Conservation (phyloP, 371 early-diverging fungal species). For the Basidiobolus meristosporus region DNA sequence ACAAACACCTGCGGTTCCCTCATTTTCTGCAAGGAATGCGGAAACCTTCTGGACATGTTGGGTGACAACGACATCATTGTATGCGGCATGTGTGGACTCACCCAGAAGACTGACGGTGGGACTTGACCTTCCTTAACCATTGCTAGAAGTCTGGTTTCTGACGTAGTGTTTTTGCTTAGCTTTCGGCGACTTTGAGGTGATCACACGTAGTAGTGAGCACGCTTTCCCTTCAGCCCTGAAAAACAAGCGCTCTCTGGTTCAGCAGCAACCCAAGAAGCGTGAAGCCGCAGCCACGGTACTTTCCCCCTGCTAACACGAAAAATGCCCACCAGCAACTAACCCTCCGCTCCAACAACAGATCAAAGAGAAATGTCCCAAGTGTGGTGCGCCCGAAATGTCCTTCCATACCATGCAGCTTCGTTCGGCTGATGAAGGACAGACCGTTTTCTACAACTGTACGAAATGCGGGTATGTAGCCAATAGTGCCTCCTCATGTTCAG, state of each 20-base stretch:
- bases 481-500: neutral
- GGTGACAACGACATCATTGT: constrained; percentile 49
- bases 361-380: constrained; percentile 93
- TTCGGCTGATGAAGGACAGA: constrained; percentile 99
- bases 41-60: constrained; percentile 68
- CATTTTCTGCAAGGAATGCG: constrained; percentile 75
- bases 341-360: constrained; percentile 24
- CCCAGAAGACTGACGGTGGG: constrained; percentile 40
- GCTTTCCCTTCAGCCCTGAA: constrained; percentile 68
- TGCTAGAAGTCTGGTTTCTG: neutral
- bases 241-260: constrained; percentile 44
- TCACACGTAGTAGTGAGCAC: constrained; percentile 45
- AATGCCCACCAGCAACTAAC: neutral
- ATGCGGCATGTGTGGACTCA: constrained; percentile 59
- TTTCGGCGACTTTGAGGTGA: constrained; percentile 62
- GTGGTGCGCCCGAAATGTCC: constrained; percentile 84
- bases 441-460: constrained; percentile 94
- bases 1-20: constrained; percentile 43
- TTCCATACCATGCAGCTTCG: constrained; percentile 98
- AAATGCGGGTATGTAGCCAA: constrained; percentile 73
- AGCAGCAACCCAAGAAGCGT: constrained; percentile 25
- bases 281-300: constrained; percentile 56
- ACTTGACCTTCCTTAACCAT: neutral
- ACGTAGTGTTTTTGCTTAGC: constrained; percentile 10
- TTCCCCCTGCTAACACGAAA: neutral